Base-by-base conservation (phyloP, 1,284 basidiomycete genomes). In the Hemileccinum hortonii region DNA sequence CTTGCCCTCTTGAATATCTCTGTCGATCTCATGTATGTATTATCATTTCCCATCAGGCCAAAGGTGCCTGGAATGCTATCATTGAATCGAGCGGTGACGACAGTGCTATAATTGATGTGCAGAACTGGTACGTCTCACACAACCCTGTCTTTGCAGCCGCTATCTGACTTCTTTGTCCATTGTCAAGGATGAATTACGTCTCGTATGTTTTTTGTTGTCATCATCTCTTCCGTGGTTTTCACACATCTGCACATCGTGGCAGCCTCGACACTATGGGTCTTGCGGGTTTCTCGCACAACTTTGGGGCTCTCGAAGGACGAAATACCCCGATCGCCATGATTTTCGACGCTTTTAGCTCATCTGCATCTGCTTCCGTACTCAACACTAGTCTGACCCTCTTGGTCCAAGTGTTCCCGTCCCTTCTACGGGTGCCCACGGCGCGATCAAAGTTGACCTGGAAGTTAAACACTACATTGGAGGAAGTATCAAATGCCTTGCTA, bases 261-360 rank as follows among this genome's bases (percentile, higher is more conserved):
- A 32, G 30, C 30, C 30, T 60, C 16, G 52, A 54, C 14, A 44
- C 50, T 10, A 50, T 45, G 22, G 82, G 21, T 78, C 82, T 43
- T 36, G 80, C 80, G 3, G 80, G 82, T 2, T 84, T 84, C 58
- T 77, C 76, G 1, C 79, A 58, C 7, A 29, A 58, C 22, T 58
- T 58, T 49, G 56, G 52, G 7, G 33, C 56, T 0, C 56, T 58
- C 16, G 73, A 78, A 14, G 81, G 81, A 7, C 69, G 77, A 54
- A 60, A 65, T 10, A 72, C 77, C 1, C 76, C 0, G 3, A 7
- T 32, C 30, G 6, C 12, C 12, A 15, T 4, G 14, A 32, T 32
- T 15, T 32, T 32, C 6, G 30, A 32, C 14, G 6, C 12, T 2
- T 32, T 32, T 32, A 32, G 30, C 14, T 32, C 30, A 32, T 32